phyloP scores from a whole-genome alignment of 225 moss, liverwort and hornwort genomes.

The Takakia lepidozioides region DNA sequence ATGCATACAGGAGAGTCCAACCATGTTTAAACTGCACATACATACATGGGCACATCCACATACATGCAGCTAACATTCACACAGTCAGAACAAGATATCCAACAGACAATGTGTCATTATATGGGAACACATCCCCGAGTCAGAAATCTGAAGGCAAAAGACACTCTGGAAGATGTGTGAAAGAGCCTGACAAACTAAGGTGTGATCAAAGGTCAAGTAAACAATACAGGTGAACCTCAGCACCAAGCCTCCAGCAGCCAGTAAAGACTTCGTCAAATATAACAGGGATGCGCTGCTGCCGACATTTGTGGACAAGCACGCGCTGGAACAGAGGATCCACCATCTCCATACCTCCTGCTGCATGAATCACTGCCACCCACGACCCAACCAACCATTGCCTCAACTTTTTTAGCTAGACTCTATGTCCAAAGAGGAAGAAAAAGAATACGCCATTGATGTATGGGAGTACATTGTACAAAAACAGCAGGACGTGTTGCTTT shows the following conservation, averaged over 20 bases:
- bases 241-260: slow-evolving; percentile 91
- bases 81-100: not conserved
- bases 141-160: too few relatives aligned
- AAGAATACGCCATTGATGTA: too few relatives aligned
- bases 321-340: slow-evolving; percentile 98
- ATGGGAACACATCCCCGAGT: too few relatives aligned
- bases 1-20: too few relatives aligned
- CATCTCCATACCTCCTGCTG: slow-evolving; percentile 94
- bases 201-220: not conserved
- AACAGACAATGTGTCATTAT: too few relatives aligned
- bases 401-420: too few relatives aligned
- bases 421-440: too few relatives aligned
- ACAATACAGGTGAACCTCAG: slow-evolving; percentile 38
- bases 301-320: slow-evolving; percentile 69
- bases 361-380: slow-evolving; percentile 54
- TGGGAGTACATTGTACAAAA: too few relatives aligned
- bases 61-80: not conserved
- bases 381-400: not conserved
- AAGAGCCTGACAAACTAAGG: not conserved
- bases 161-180: too few relatives aligned
- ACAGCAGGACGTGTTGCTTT: too few relatives aligned
- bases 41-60: not conserved
- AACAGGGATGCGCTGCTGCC: slow-evolving; percentile 50
- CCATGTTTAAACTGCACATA: too few relatives aligned
- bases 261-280: slow-evolving; percentile 93